These are phyloP conservation scores for Erigeron philadelphicus DNA, from an alignment of 140 eudicot genomes.

Conservation along the genomic window DNA sequence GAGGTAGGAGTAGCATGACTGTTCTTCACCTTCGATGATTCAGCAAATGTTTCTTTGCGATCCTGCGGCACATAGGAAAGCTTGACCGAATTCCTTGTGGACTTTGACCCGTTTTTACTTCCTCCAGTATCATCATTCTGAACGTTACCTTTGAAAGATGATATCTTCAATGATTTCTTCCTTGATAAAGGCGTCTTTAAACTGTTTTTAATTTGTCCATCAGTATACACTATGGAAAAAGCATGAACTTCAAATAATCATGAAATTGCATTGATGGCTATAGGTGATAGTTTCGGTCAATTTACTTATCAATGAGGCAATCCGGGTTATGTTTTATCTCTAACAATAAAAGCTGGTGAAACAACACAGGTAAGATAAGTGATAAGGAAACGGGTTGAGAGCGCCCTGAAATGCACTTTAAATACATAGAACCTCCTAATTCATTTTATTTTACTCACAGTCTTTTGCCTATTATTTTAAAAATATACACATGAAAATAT, in stretches of 20 bases:
- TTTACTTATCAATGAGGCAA: not conserved
- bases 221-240: slow-evolving; percentile 19
- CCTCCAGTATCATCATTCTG: slow-evolving; percentile 59
- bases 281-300: not conserved
- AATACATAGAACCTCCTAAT: not conserved
- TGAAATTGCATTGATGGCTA: not conserved
- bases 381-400: not conserved
- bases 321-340: not conserved
- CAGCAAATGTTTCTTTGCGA: slow-evolving; percentile 55
- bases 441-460: not conserved
- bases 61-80: slow-evolving; percentile 59
- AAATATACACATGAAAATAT: too few species aligned
- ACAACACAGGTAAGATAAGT: too few species aligned
- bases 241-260: not conserved
- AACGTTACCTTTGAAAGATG: slow-evolving; percentile 60
- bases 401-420: not conserved
- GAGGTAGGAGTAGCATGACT: slow-evolving; percentile 36
- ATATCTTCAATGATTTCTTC: slow-evolving; percentile 45
- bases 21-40: slow-evolving; percentile 46
- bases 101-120: slow-evolving; percentile 47
- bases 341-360: not conserved
- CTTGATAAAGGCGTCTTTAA: slow-evolving; percentile 45
- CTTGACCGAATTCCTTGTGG: slow-evolving; percentile 43
- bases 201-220: slow-evolving; percentile 33
- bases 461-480: too few species aligned